Percentiles rank a stretch among this genome's conserved stretches.
phyloP scores from a whole-genome alignment of 1,139 yeast genomes.

The Debaryomyces fabryi region DNA sequence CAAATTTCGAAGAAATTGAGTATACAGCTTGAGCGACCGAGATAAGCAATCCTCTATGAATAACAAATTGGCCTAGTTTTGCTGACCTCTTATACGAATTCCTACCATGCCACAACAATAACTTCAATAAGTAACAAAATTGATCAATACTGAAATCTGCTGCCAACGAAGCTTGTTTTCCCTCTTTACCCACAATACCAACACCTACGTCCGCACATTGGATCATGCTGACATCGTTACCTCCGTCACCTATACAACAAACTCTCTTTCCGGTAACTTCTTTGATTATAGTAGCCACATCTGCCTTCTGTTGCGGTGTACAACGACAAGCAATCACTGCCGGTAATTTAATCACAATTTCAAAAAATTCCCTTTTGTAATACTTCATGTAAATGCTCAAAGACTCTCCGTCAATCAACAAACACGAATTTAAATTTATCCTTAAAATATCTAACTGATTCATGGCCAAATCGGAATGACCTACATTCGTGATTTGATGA shows the following conservation, averaged over 20 bases:
- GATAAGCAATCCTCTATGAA: slow-evolving; percentile 92
- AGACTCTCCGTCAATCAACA: slow-evolving; percentile 94
- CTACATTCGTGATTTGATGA: slow-evolving; percentile 75
- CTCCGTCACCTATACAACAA: slow-evolving; percentile 99
- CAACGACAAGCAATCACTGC: slow-evolving; percentile 98
- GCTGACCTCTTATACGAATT: slow-evolving; percentile 96
- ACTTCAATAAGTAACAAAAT: slow-evolving; percentile 84
- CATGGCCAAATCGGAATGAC: slow-evolving; percentile 65
- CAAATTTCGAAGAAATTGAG: slow-evolving; percentile 82
- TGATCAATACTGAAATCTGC: slow-evolving; percentile 96
- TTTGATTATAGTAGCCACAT: slow-evolving; percentile 81
- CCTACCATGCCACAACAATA: slow-evolving; percentile 96
- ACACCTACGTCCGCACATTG: slow-evolving; percentile 99
- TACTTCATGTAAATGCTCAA: slow-evolving; percentile 67
- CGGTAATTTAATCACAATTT: slow-evolving; percentile 74
- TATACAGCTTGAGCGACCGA: slow-evolving; percentile 97
- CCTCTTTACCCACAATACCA: slow-evolving; percentile 98
- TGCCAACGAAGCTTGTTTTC: slow-evolving; percentile 94
- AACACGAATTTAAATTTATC: slow-evolving; percentile 69
- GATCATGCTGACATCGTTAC: slow-evolving; percentile 98
- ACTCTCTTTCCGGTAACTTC: slow-evolving; percentile 83
- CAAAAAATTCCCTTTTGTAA: slow-evolving; percentile 71
- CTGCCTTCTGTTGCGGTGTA: slow-evolving; percentile 98
- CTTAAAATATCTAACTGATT: slow-evolving; percentile 71
- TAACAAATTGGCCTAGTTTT: slow-evolving; percentile 90